Evolutionary conservation across 2,329 filamentous ascomycete genomes (phyloP).

Genomic region (Cytospora mali): DNA sequence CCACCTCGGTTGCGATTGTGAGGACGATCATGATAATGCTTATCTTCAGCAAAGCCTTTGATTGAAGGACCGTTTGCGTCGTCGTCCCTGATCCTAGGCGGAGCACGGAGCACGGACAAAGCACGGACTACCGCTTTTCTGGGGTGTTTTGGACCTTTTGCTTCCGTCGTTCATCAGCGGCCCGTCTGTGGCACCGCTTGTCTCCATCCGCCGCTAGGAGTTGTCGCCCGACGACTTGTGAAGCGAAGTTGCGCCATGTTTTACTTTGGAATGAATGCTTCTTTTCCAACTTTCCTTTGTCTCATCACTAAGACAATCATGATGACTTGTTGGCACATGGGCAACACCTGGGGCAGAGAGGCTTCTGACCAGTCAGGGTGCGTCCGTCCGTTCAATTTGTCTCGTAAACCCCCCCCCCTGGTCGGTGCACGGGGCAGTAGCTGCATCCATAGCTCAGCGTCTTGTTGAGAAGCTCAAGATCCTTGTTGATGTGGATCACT

Average conservation of each 20-base stretch:
- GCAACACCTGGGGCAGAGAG: background rate
- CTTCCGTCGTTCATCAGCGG: background rate
- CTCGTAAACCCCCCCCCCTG: background rate
- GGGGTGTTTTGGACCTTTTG: background rate
- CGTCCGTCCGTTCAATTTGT: background rate
- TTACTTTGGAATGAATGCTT: background rate
- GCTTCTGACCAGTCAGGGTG: background rate
- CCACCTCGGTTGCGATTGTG: background rate
- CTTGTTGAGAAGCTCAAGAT: constrained; percentile 14
- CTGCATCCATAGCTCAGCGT: constrained; percentile 15
- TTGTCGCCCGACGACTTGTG: background rate
- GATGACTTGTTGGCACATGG: background rate
- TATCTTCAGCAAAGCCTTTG: background rate
- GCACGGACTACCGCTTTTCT: constrained; percentile 1
- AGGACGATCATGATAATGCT: background rate
- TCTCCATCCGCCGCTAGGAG: background rate
- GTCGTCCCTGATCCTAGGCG: background rate
- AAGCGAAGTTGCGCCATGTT: background rate
- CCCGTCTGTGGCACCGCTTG: constrained; percentile 7
- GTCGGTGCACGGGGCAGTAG: constrained; percentile 24
- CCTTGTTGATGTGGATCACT: constrained; percentile 21
- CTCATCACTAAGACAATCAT: background rate
- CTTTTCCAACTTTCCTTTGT: background rate
- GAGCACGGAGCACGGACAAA: background rate
- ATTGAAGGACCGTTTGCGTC: background rate